Evolutionary conservation across 1,139 yeast genomes (phyloP).

Genomic region (Geotrichum carabidarum): DNA sequence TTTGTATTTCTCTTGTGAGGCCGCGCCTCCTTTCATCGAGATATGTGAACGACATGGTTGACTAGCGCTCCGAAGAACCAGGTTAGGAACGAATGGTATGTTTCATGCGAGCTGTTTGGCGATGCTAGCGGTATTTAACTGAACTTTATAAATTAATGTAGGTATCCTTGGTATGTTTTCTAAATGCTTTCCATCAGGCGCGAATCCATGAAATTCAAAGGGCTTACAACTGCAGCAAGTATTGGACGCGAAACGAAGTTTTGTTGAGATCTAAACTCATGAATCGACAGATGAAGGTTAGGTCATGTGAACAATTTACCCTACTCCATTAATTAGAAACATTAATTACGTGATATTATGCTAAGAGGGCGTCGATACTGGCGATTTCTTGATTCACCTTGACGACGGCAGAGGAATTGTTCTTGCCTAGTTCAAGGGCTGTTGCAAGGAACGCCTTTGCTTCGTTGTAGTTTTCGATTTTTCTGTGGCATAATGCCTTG

Average conservation of each 20-base stretch:
- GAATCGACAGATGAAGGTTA: not conserved
- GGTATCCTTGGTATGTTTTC: too few species aligned
- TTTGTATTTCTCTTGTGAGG: slow-evolving; percentile 2
- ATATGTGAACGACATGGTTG: slow-evolving; percentile 2
- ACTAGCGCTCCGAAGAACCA: too few species aligned
- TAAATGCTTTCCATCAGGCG: too few species aligned
- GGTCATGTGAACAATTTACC: not conserved
- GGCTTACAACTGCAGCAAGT: too few species aligned
- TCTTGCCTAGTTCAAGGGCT: slow-evolving; percentile 50
- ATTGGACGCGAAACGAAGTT: too few species aligned
- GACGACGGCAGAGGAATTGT: slow-evolving; percentile 13
- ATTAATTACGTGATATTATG: not conserved
- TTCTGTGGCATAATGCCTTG: slow-evolving; percentile 68
- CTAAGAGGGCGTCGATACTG: slow-evolving; percentile 1
- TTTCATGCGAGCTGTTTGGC: too few species aligned
- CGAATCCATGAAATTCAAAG: too few species aligned
- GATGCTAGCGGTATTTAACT: too few species aligned
- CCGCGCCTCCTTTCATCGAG: slow-evolving; percentile 7
- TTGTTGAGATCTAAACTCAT: too few species aligned
- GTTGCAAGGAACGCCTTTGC: slow-evolving; percentile 75
- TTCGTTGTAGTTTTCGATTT: slow-evolving; percentile 63
- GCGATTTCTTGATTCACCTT: slow-evolving; percentile 16
- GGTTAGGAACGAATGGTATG: too few species aligned
- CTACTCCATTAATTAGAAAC: not conserved
- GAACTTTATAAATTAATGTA: too few species aligned